Base-by-base conservation (phyloP, 768 basidiomycete genomes). In the Mycena epipterygia region DNA sequence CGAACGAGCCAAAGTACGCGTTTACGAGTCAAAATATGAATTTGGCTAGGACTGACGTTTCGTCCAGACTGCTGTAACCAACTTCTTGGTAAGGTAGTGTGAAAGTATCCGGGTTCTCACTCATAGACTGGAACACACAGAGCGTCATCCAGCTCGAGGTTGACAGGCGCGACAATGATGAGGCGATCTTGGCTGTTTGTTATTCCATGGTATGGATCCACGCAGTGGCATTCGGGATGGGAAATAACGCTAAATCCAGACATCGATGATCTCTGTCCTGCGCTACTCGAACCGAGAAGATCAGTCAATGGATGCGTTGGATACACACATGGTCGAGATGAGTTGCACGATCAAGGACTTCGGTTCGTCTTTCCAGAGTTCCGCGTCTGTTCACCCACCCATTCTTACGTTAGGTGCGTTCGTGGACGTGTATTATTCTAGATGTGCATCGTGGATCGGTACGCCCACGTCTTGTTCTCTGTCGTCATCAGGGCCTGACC, bases 401-500 rank as follows among this genome's bases (percentile, higher is more conserved):
- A 67, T 33, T 39, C 3, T 21, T n/a, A 16, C 12, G 37, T 13
- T 17, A 62, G 60, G 61, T 30, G 60, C 55, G 16, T 64, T 62
- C 41, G 56, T 52, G 29, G 60, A 64, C 23, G 52, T 71, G n/a
- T 62, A 67, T 32, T 68, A 56, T 27, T 49, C 16, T 25, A 71
- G 56, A 49, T 67, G 65, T 46, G 51, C 49, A 59, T 67, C 65
- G 14, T 51, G 65, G 41, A 51, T 67, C n/a, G 65, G 65, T 67
- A 12, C 48, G 32, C 5, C 17, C 33, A n/a, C 17, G 8, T 21
- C 17, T 46, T 25, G 5, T 11, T 62, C 19, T 48, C 23, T 48
- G 16, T 30, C 13, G 14, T 29, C 30, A 32, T 19, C 25, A 46
- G n/a, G n/a, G n/a, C n/a, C n/a, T n/a, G n/a, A 32, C 25, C 19